Conservation (phyloP, 2,329 filamentous ascomycete genomes). For the Cryphonectria japonica region DNA sequence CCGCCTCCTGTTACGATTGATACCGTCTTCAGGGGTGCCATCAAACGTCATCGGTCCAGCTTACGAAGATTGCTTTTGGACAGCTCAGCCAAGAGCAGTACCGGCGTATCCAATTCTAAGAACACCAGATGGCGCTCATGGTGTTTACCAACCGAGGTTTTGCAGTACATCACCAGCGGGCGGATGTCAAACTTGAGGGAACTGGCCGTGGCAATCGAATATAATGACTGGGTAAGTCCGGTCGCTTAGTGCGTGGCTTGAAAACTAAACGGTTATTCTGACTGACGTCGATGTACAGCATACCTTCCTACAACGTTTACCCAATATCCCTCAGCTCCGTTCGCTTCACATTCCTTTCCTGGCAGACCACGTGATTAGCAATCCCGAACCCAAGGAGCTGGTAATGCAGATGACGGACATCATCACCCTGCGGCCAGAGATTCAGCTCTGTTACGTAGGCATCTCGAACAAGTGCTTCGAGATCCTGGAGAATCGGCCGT, state of each 20-base stretch:
- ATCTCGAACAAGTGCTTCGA: conserved; percentile 81
- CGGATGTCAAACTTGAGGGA: conserved; percentile 74
- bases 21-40: conserved; percentile 69
- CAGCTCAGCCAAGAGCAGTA: conserved; percentile 60
- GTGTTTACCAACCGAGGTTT: conserved; percentile 70
- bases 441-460: conserved; percentile 78
- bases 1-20: conserved; percentile 64
- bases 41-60: conserved; percentile 72
- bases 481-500: conserved; percentile 67
- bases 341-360: conserved; percentile 74
- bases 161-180: conserved; percentile 76
- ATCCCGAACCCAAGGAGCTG: conserved; percentile 67
- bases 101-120: conserved; percentile 39
- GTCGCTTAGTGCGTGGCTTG: background rate
- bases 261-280: conserved; percentile 1
- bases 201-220: conserved; percentile 72
- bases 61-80: conserved; percentile 76
- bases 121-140: conserved; percentile 66
- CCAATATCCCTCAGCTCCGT: conserved; percentile 69
- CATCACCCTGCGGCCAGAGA: conserved; percentile 73
- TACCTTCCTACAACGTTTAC: conserved; percentile 75
- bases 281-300: conserved; percentile 55
- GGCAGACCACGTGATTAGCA: conserved; percentile 60
- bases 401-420: conserved; percentile 79
- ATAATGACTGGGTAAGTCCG: conserved; percentile 74